phyloP scores from a whole-genome alignment of 179 eudicot species.

The Beta macrorhiza region DNA sequence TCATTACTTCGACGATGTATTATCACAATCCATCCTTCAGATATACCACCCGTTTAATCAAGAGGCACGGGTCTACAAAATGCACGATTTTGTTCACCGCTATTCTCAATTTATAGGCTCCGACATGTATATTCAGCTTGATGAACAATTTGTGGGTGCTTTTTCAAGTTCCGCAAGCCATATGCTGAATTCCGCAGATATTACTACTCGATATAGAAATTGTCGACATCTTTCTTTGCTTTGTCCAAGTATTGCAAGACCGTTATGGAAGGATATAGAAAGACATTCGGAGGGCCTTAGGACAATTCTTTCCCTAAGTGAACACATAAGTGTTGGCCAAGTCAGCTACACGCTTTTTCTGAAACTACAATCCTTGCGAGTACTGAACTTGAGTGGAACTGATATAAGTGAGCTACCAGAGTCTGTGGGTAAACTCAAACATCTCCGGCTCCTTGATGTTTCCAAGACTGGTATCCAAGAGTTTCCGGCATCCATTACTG shows the following conservation, averaged over 20 bases:
- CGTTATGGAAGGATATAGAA: conserved; percentile 9
- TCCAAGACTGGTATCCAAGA: conserved; percentile 25
- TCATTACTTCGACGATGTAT: conserved; percentile 29
- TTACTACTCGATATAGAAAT: conserved; percentile 5
- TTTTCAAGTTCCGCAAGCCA: background rate
- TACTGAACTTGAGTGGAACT: conserved; percentile 26
- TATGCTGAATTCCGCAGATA: background rate
- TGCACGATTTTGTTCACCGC: conserved; percentile 23
- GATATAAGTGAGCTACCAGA: conserved; percentile 30
- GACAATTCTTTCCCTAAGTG: conserved; percentile 28
- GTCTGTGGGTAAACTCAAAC: conserved; percentile 30
- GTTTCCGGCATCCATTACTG: conserved; percentile 25
- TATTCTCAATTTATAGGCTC: conserved; percentile 23
- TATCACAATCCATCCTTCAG: conserved; percentile 29
- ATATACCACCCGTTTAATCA: conserved; percentile 16
- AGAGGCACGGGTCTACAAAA: conserved; percentile 13
- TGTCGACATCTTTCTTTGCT: conserved; percentile 28
- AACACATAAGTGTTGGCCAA: background rate
- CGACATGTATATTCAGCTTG: conserved; percentile 17
- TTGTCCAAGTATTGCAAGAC: conserved; percentile 6
- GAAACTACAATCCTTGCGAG: conserved; percentile 23
- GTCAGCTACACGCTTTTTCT: conserved; percentile 22
- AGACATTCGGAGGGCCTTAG: conserved; percentile 26
- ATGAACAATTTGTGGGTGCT: conserved; percentile 13
- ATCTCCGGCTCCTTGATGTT: conserved; percentile 37